phyloP scores from a whole-genome alignment of 2,329 filamentous ascomycete species.

The Pseudonectria foliicola region DNA sequence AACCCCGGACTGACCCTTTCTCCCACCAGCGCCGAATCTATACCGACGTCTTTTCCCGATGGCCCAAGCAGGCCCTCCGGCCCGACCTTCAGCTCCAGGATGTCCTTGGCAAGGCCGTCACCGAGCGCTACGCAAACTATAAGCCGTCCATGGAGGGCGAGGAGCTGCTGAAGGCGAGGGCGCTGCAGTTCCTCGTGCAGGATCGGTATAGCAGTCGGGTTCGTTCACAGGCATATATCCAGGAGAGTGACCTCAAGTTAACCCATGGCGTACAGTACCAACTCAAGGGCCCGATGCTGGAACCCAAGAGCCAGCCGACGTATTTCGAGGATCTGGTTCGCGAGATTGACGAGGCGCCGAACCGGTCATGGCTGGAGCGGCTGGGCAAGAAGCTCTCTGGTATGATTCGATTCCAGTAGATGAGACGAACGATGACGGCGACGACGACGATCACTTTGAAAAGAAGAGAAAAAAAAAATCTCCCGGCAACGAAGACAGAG shows the following conservation, averaged over 20 bases:
- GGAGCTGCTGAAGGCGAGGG: slow-evolving; percentile 51
- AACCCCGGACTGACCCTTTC: neutral
- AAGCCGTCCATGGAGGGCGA: slow-evolving; percentile 35
- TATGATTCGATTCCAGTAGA: slow-evolving; percentile 50
- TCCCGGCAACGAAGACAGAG: slow-evolving; percentile 1
- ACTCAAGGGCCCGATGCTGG: slow-evolving; percentile 42
- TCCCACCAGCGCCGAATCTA: slow-evolving; percentile 28
- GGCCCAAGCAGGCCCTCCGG: slow-evolving; percentile 58
- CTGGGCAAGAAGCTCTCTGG: slow-evolving; percentile 50
- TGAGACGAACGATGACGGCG: neutral
- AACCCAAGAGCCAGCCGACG: slow-evolving; percentile 55
- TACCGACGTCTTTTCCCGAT: slow-evolving; percentile 39
- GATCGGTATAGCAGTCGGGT: slow-evolving; percentile 53
- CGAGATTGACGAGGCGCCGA: slow-evolving; percentile 58
- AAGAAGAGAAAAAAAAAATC: neutral
- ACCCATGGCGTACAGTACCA: slow-evolving; percentile 23
- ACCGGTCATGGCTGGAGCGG: slow-evolving; percentile 45
- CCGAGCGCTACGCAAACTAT: slow-evolving; percentile 27
- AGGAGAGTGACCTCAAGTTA: too few species aligned
- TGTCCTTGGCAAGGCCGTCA: slow-evolving; percentile 36
- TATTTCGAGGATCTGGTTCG: slow-evolving; percentile 55
- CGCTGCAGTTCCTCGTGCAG: slow-evolving; percentile 51
- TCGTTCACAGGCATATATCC: slow-evolving; percentile 11
- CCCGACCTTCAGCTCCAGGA: slow-evolving; percentile 57
- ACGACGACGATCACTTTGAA: neutral